Evolutionary conservation across 2,329 filamentous ascomycete genomes (phyloP).

Genomic region (Clarireedia monteithiana): DNA sequence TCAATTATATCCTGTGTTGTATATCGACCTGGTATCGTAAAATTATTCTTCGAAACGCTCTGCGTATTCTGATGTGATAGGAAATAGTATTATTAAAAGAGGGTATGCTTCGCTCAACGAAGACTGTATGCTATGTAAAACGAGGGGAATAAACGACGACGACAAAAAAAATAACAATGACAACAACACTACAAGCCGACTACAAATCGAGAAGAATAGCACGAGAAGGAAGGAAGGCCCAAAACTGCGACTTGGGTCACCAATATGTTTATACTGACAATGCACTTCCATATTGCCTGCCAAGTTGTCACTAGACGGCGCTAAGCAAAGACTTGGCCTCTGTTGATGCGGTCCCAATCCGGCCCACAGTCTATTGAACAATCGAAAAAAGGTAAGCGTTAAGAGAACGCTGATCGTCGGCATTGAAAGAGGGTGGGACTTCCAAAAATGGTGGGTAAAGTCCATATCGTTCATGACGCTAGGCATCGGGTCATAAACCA

Average conservation of each 20-base stretch:
- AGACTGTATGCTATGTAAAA: conserved; percentile 20
- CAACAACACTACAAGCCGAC: not conserved
- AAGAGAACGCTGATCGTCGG: not conserved
- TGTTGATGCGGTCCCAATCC: not conserved
- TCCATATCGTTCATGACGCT: not conserved
- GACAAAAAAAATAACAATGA: conserved; percentile 3
- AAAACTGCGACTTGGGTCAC: conserved; percentile 1
- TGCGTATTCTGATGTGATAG: conserved; percentile 18
- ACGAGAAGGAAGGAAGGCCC: conserved; percentile 1
- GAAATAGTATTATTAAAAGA: conserved; percentile 27
- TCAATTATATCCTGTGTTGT: conserved; percentile 15
- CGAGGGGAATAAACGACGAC: conserved; percentile 11
- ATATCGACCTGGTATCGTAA: conserved; percentile 14
- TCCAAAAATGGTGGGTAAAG: not conserved
- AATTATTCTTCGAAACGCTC: conserved; percentile 22
- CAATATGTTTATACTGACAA: conserved; percentile 6
- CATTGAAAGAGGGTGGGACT: not conserved
- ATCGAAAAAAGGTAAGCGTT: conserved; percentile 6
- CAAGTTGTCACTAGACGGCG: not conserved
- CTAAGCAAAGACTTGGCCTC: not conserved
- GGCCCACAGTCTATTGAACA: conserved; percentile 5
- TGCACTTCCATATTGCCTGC: not conserved
- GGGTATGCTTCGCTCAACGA: conserved; percentile 32
- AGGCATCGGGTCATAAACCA: not conserved
- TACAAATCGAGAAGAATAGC: not conserved